phyloP scores from a whole-genome alignment of 495 filamentous ascomycete species.

The Xylaria bambusicola region DNA sequence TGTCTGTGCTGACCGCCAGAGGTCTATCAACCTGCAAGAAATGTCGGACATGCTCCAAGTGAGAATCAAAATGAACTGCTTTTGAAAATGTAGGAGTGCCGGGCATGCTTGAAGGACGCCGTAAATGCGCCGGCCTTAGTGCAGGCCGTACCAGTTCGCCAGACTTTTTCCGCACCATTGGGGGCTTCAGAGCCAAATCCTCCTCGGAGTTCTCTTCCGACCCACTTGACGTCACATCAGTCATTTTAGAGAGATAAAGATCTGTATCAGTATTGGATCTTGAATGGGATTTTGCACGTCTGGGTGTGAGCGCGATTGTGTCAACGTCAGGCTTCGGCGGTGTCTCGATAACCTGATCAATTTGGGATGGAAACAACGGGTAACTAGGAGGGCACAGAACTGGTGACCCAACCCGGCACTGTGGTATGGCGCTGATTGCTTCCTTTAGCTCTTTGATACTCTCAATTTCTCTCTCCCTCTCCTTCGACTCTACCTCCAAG shows the following conservation, averaged over 20 bases:
- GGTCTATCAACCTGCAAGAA: slow-evolving; percentile 92
- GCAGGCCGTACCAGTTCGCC: slow-evolving; percentile 95
- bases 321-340: slow-evolving; percentile 32
- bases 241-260: slow-evolving; percentile 52
- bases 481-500: slow-evolving; percentile 36
- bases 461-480: slow-evolving; percentile 56
- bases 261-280: slow-evolving; percentile 81
- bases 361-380: slow-evolving; percentile 36
- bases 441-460: slow-evolving; percentile 78
- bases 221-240: slow-evolving; percentile 55
- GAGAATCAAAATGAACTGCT: slow-evolving; percentile 92
- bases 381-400: slow-evolving; percentile 42
- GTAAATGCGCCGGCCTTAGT: slow-evolving; percentile 70
- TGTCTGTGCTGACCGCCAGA: slow-evolving; percentile 89
- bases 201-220: slow-evolving; percentile 66
- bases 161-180: slow-evolving; percentile 96
- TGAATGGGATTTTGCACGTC: slow-evolving; percentile 65
- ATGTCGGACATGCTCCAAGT: slow-evolving; percentile 91
- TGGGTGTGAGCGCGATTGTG: slow-evolving; percentile 20
- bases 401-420: slow-evolving; percentile 66
- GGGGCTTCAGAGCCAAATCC: slow-evolving; percentile 69
- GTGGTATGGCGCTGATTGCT: slow-evolving; percentile 77
- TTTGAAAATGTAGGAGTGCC: slow-evolving; percentile 95
- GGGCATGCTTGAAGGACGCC: slow-evolving; percentile 93
- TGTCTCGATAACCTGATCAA: slow-evolving; percentile 38